Conservation (phyloP, 768 basidiomycete species). For the Nevesoporus exiguus region DNA sequence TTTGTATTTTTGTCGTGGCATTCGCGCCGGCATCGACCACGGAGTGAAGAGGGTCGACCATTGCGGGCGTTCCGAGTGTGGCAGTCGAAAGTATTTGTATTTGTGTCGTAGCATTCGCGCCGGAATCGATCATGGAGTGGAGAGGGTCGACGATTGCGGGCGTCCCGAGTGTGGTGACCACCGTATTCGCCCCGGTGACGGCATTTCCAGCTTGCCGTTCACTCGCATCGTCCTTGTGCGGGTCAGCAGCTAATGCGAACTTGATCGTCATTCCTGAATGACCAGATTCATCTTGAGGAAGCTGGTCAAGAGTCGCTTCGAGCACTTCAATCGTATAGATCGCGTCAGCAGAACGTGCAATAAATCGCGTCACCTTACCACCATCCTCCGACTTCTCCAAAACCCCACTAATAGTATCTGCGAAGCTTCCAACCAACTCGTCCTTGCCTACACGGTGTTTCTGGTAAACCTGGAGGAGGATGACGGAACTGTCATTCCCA, state of each 20-base stretch:
- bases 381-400: not conserved
- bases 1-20: not conserved
- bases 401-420: not conserved
- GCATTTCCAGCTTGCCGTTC: not conserved
- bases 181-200: not conserved
- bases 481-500: not conserved
- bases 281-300: not conserved
- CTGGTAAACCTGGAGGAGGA: not conserved
- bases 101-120: not conserved
- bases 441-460: not conserved
- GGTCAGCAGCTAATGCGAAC: not conserved
- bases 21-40: not conserved
- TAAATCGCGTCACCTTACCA: not conserved
- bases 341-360: not conserved
- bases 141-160: not conserved
- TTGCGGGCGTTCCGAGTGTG: not conserved
- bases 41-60: not conserved
- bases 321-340: not conserved
- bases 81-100: not conserved
- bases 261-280: not conserved
- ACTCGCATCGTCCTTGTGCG: not conserved
- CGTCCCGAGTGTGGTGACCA: not conserved
- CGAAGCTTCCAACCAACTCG: not conserved
- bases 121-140: not conserved
- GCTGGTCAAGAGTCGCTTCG: not conserved